Evolutionary conservation across 495 filamentous ascomycete species (phyloP).

Genomic region (Talaromyces trachyspermus): DNA sequence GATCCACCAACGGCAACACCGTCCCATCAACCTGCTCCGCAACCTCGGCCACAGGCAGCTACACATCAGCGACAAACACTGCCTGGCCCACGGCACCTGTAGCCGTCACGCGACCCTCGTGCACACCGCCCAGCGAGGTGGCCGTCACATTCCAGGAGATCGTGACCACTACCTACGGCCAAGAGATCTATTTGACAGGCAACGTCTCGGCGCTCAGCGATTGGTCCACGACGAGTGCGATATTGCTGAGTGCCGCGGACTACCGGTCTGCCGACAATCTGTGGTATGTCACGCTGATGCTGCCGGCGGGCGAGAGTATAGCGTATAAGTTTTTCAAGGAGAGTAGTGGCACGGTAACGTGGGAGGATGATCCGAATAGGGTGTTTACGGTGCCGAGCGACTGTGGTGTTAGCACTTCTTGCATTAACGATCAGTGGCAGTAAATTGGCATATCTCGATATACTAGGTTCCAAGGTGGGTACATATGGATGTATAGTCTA

Average conservation of each 20-base stretch:
- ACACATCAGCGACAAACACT: conserved; percentile 12
- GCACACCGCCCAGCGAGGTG: neutral
- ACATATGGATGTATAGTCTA: too few relatives aligned
- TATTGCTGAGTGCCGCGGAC: conserved; percentile 41
- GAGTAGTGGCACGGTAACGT: conserved; percentile 41
- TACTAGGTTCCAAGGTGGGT: too few relatives aligned
- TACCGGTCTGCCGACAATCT: conserved; percentile 49
- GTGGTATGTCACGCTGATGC: conserved; percentile 42
- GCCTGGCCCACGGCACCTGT: conserved; percentile 6
- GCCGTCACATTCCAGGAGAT: conserved; percentile 40
- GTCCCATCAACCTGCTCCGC: conserved; percentile 17
- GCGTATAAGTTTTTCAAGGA: conserved; percentile 61
- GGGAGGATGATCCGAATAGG: conserved; percentile 59
- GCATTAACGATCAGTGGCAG: conserved; percentile 19
- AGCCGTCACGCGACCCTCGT: neutral
- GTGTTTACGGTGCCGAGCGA: conserved; percentile 44
- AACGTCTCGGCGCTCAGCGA: conserved; percentile 42
- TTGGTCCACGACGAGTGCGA: conserved; percentile 42
- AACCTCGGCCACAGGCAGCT: conserved; percentile 15
- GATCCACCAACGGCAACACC: conserved; percentile 12
- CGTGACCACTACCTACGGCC: conserved; percentile 42
- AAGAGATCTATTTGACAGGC: conserved; percentile 51
- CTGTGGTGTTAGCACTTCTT: conserved; percentile 28
- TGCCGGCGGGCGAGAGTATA: conserved; percentile 43
- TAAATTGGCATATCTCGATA: too few relatives aligned